Evolutionary conservation across 2,329 filamentous ascomycete genomes (phyloP).

Genomic region (Plectosphaerella cucumerina): DNA sequence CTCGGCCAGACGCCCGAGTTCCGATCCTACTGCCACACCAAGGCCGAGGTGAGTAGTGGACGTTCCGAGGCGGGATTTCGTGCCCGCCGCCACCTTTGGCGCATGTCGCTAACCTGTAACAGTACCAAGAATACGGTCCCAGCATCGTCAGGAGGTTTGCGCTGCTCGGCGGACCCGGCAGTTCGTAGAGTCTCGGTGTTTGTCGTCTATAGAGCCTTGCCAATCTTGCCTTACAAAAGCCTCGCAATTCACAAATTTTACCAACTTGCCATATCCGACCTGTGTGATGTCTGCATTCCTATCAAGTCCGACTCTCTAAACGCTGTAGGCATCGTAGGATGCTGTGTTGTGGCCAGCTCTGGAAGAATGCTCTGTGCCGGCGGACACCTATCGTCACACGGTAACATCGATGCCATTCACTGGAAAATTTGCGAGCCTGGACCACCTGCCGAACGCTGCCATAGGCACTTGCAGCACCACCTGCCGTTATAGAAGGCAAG

Average conservation of each 20-base stretch:
- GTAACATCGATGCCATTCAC: too few relatives aligned
- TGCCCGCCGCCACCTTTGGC: not conserved
- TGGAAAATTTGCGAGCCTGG: too few relatives aligned
- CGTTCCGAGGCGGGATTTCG: not conserved
- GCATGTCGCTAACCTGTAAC: constrained; percentile 17
- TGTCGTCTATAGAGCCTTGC: constrained; percentile 1
- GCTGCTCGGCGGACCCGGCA: constrained; percentile 85
- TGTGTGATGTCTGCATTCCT: too few relatives aligned
- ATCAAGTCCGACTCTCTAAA: too few relatives aligned
- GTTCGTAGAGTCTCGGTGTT: constrained; percentile 48
- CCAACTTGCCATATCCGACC: not conserved
- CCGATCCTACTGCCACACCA: constrained; percentile 96
- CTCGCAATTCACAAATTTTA: not conserved
- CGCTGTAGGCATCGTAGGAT: too few relatives aligned
- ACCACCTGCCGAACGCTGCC: too few relatives aligned
- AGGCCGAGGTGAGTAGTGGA: constrained; percentile 61
- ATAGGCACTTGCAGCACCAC: too few relatives aligned
- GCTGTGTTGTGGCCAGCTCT: too few relatives aligned
- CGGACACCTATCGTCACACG: too few relatives aligned
- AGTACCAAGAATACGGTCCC: constrained; percentile 94
- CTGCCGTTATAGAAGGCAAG: too few relatives aligned
- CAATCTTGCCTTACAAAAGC: not conserved
- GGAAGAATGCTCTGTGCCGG: too few relatives aligned
- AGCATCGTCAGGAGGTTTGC: constrained; percentile 95
- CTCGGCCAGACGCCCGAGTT: constrained; percentile 97